Percentiles rank a stretch among this genome's conserved stretches.
These are phyloP conservation scores for Sclerotinia minor DNA, from an alignment of 2,329 filamentous ascomycete genomes.

Conservation along the genomic window DNA sequence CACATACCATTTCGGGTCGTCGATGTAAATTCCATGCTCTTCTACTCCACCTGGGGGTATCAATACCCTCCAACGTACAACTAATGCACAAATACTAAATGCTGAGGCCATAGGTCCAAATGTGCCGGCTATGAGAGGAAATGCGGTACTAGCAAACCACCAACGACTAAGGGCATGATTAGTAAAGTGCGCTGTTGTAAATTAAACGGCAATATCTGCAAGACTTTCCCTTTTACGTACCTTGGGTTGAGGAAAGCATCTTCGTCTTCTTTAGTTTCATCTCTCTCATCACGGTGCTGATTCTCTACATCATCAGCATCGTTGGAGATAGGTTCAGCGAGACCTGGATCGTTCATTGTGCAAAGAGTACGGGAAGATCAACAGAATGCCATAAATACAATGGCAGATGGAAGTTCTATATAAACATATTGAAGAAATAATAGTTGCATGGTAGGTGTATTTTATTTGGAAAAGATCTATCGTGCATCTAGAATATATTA, in stretches of 20 bases:
- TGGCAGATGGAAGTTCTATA: not conserved
- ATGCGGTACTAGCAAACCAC: conserved; percentile 65
- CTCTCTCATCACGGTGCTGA: conserved; percentile 31
- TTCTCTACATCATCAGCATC: conserved; percentile 39
- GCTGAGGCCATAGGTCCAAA: conserved; percentile 85
- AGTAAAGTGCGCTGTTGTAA: not conserved
- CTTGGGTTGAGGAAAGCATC: conserved; percentile 37
- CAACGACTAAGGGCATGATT: conserved; percentile 43
- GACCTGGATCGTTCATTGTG: conserved; percentile 40
- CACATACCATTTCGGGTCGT: conserved; percentile 69
- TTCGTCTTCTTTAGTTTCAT: conserved; percentile 36
- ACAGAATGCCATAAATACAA: not conserved
- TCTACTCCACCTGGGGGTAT: conserved; percentile 52
- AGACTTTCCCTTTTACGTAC: conserved; percentile 22
- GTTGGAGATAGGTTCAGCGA: conserved; percentile 37
- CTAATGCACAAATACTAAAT: conserved; percentile 83
- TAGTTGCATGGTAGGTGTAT: not conserved
- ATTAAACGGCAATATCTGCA: not conserved
- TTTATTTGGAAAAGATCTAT: not conserved
- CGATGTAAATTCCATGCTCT: conserved; percentile 54
- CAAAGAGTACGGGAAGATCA: not conserved
- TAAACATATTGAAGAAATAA: not conserved
- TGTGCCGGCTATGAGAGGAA: conserved; percentile 80
- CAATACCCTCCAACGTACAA: conserved; percentile 71
- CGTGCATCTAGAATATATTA: not conserved